phyloP scores from a whole-genome alignment of 2,329 filamentous ascomycete species.

The Cordyceps tenuipes region DNA sequence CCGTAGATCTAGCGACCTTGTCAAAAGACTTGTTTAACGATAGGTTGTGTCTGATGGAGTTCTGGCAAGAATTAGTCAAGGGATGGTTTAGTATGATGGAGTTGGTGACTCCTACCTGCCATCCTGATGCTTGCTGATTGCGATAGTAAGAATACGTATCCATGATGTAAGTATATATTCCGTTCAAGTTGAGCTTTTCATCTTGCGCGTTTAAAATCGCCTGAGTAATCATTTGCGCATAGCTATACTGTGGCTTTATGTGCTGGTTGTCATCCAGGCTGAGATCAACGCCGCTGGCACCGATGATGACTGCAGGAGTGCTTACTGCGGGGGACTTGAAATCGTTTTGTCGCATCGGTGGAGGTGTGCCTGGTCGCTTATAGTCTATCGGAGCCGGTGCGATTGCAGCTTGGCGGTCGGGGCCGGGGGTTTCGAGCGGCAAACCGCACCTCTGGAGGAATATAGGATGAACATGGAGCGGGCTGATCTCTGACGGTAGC shows the following conservation, averaged over 20 bases:
- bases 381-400: constrained; percentile 54
- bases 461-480: constrained; percentile 57
- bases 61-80: constrained; percentile 39
- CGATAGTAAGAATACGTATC: constrained; percentile 90
- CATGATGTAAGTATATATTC: constrained; percentile 92
- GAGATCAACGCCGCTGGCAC: constrained; percentile 57
- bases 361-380: constrained; percentile 53
- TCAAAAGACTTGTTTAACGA: constrained; percentile 92
- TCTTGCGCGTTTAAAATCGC: constrained; percentile 82
- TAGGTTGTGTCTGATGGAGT: constrained; percentile 93
- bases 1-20: constrained; percentile 84
- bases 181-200: constrained; percentile 81
- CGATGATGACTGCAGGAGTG: constrained; percentile 30
- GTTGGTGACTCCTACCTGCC: constrained; percentile 64
- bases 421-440: constrained; percentile 22
- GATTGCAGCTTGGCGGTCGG: constrained; percentile 38
- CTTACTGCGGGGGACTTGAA: constrained; percentile 26
- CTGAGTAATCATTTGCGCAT: constrained; percentile 94
- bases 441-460: constrained; percentile 63
- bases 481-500: constrained; percentile 63
- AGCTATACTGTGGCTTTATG: constrained; percentile 92
- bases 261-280: constrained; percentile 79
- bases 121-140: constrained; percentile 66
- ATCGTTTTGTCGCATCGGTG: constrained; percentile 30
- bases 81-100: no score